A percentile compares a stretch with the other conserved stretches of the same genome.
Conservation (phyloP, 2,329 filamentous ascomycete species). For the Penicillium sp. region DNA sequence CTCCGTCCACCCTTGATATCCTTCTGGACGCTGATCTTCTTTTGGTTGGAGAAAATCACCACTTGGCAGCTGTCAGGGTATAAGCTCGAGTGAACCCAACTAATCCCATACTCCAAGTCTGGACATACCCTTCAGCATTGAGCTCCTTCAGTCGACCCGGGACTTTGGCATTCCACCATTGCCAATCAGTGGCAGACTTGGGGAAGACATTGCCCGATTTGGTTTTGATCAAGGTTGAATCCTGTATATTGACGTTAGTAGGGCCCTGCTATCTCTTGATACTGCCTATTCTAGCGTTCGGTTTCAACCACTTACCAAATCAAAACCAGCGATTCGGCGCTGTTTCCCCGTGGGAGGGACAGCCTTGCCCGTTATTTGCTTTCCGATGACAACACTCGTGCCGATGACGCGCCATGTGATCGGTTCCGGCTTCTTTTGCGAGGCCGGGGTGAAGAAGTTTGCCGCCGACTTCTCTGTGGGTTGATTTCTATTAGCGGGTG, state of each 20-base stretch:
- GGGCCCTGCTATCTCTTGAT: neutral
- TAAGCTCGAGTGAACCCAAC: neutral
- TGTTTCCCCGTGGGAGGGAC: constrained; percentile 13
- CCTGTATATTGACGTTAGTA: constrained; percentile 41
- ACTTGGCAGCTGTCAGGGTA: constrained; percentile 54
- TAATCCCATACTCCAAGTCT: neutral
- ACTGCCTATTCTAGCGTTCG: neutral
- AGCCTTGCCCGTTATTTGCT: constrained; percentile 46
- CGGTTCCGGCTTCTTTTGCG: constrained; percentile 71
- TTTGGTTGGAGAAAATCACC: constrained; percentile 82
- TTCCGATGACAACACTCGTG: constrained; percentile 67
- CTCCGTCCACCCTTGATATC: constrained; percentile 62
- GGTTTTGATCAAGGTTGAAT: constrained; percentile 76
- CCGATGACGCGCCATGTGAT: constrained; percentile 61
- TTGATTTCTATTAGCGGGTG: neutral
- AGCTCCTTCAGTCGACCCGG: constrained; percentile 59
- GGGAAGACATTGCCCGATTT: constrained; percentile 72
- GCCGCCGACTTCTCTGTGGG: constrained; percentile 50
- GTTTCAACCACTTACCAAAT: constrained; percentile 30
- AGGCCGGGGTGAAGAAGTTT: constrained; percentile 79
- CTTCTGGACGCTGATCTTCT: constrained; percentile 63
- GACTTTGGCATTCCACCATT: constrained; percentile 76
- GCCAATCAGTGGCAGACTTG: constrained; percentile 69
- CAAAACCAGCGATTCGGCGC: constrained; percentile 40
- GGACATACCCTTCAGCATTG: constrained; percentile 57